Percentiles rank a stretch among this genome's conserved stretches.
These are phyloP conservation scores for Desmodesmus armatus DNA, from an alignment of 139 green algal genomes.

Conservation along the genomic window DNA sequence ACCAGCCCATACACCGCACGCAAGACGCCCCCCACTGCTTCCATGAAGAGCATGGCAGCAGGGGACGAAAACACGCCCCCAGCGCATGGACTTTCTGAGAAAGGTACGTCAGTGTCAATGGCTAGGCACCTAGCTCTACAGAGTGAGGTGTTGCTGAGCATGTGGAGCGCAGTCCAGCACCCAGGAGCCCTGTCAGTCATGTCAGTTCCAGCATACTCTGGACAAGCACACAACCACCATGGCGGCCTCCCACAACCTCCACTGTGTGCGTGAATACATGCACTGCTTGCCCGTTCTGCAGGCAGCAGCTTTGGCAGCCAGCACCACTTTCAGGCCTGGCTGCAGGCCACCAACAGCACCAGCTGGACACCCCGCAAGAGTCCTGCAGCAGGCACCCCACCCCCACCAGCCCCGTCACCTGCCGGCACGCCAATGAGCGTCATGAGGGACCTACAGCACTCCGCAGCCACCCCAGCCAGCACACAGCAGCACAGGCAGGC, in stretches of 20 bases:
- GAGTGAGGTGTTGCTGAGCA: too few species aligned
- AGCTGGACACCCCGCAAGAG: slow-evolving; percentile 9
- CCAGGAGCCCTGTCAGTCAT: too few species aligned
- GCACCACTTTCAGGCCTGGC: slow-evolving; percentile 28
- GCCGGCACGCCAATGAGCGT: slow-evolving; percentile 28
- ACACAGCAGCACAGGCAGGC: not conserved
- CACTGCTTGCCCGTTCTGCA: not conserved
- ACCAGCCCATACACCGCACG: slow-evolving; percentile 32
- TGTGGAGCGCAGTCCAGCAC: too few species aligned
- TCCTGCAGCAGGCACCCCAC: not conserved
- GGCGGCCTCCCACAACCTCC: too few species aligned
- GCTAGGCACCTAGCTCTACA: too few species aligned
- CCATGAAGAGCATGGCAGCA: slow-evolving; percentile 29
- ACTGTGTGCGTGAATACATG: too few species aligned
- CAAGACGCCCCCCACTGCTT: slow-evolving; percentile 20
- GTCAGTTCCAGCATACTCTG: too few species aligned
- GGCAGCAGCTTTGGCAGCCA: not conserved
- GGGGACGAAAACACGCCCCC: slow-evolving; percentile 36
- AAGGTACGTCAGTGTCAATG: too few species aligned
- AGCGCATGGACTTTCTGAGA: too few species aligned
- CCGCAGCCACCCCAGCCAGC: not conserved
- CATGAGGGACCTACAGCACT: not conserved
- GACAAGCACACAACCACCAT: too few species aligned
- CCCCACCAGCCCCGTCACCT: slow-evolving; percentile 8
- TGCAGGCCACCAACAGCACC: slow-evolving; percentile 32